Base-by-base conservation (phyloP, 805 yeast species). In the Starmerella gropengiesseri region DNA sequence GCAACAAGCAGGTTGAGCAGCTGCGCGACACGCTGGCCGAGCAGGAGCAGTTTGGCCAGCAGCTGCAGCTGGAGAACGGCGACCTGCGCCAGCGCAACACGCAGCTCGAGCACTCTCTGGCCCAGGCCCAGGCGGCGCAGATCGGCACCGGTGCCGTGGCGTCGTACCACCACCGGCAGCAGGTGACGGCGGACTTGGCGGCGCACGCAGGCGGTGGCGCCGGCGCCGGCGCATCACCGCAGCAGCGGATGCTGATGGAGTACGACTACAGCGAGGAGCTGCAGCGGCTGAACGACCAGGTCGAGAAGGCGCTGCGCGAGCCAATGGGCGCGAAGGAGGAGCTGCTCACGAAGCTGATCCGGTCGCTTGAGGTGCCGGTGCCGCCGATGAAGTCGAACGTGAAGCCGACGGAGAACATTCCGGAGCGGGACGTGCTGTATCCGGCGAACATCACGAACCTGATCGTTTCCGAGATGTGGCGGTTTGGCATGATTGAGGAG, bases 401-500 rank as follows among this genome's bases (percentile, higher is more conserved):
- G 18, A 81, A 85, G 47, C 84, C 81, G 37, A 86, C 91, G 31
- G 79, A 84, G 36, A 84, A 78, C 55, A 68, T 85, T 50, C 77
- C 87, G 13, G 74, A 84, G 58, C 85, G 86, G 58, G 97, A 91
- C 60, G 94, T 89, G 9, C 69, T 91, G 42, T 91, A 86, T 77
- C 98, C 98, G 21, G 91, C 96, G 1, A 77, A 95, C 68, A 84
- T 91, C 51, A 77, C 91, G 56, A 89, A 91, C 56, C 81, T 91
- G 51, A 80, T 89, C 26, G 69, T 89, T 50, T 79, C 93, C 56
- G 98, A 91, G 62, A 86, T 91, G 97, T 91, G 98, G 98, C 75
- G 97, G 64, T 70, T 89, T 37, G 97, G 97, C 2, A 73, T 86
- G 55, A 85, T 95, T 13, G 77, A 81, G 52, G 95, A 89, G 62